A percentile compares a stretch with the other conserved stretches of the same genome.
These are phyloP conservation scores for Trichoderma parareesei DNA, from an alignment of 495 filamentous ascomycete genomes.

Conservation along the genomic window DNA sequence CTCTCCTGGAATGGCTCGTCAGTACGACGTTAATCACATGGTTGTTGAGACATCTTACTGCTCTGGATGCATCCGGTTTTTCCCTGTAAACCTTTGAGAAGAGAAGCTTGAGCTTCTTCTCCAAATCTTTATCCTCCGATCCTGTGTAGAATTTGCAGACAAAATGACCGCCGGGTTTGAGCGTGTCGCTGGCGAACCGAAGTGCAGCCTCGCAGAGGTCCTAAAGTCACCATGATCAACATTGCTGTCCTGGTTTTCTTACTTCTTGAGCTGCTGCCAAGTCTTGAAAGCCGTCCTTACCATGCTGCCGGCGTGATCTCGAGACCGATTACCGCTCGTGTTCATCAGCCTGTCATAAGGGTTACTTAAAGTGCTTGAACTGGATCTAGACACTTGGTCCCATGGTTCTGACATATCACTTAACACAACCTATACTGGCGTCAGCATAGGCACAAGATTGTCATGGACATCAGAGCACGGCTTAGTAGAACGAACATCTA, in stretches of 20 bases:
- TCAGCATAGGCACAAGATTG: neutral
- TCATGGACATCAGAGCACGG: neutral
- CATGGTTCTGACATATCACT: constrained; percentile 99
- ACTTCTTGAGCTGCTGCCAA: neutral
- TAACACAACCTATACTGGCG: constrained; percentile 53
- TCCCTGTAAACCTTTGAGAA: constrained; percentile 74
- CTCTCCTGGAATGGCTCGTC: constrained; percentile 60
- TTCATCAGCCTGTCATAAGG: constrained; percentile 98
- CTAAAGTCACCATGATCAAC: constrained; percentile 36
- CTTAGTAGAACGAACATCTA: constrained; percentile 12
- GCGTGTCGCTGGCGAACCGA: constrained; percentile 70
- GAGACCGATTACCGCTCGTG: constrained; percentile 76
- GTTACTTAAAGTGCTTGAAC: constrained; percentile 81
- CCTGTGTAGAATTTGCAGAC: constrained; percentile 98
- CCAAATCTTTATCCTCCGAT: constrained; percentile 68
- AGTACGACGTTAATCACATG: no score
- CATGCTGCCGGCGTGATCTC: constrained; percentile 93
- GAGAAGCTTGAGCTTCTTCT: constrained; percentile 59
- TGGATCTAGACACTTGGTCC: constrained; percentile 67
- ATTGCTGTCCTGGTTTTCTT: neutral
- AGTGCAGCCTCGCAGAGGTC: constrained; percentile 84
- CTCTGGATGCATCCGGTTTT: constrained; percentile 85
- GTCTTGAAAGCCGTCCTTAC: constrained; percentile 40
- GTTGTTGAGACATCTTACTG: constrained; percentile 43
- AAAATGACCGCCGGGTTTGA: constrained; percentile 78